Evolutionary conservation across 768 basidiomycete species (phyloP).

Genomic region (Obba rivulosa): DNA sequence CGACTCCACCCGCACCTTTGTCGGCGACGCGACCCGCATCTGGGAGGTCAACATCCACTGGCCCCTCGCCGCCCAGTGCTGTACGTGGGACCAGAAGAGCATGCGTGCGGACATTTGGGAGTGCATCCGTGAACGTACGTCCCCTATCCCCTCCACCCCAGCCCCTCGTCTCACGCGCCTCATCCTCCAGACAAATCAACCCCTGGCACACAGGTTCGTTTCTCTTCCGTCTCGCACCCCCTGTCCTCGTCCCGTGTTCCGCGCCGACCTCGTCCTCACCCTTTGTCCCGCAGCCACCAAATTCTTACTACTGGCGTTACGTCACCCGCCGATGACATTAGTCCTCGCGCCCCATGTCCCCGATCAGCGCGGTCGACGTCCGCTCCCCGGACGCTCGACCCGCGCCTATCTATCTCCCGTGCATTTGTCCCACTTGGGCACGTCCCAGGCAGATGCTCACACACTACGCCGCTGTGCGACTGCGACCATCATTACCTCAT

Average conservation of each 20-base stretch:
- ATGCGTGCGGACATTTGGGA: conserved; percentile 75
- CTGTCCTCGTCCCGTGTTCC: background rate
- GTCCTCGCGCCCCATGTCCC: too few species aligned
- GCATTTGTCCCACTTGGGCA: too few species aligned
- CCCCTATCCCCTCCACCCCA: conserved; percentile 2
- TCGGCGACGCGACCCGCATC: conserved; percentile 57
- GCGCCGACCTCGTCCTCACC: conserved; percentile 2
- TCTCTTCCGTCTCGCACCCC: too few species aligned
- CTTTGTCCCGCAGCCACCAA: conserved; percentile 32
- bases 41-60: conserved; percentile 69
- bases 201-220: conserved; percentile 37
- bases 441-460: too few species aligned
- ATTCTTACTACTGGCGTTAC: conserved; percentile 40
- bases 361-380: too few species aligned
- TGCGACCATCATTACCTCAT: too few species aligned
- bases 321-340: conserved; percentile 41
- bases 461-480: too few species aligned
- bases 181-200: conserved; percentile 52
- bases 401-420: too few species aligned
- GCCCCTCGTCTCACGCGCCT: conserved; percentile 4
- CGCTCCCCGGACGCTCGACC: too few species aligned
- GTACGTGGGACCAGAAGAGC: conserved; percentile 62
- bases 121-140: conserved; percentile 64
- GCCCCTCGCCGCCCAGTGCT: conserved; percentile 61
- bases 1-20: conserved; percentile 57